Evolutionary conservation across 2,329 filamentous ascomycete species (phyloP), one percentile per base, ranked within the genome.

Genomic region (Aspergillus tubingensis): DNA sequence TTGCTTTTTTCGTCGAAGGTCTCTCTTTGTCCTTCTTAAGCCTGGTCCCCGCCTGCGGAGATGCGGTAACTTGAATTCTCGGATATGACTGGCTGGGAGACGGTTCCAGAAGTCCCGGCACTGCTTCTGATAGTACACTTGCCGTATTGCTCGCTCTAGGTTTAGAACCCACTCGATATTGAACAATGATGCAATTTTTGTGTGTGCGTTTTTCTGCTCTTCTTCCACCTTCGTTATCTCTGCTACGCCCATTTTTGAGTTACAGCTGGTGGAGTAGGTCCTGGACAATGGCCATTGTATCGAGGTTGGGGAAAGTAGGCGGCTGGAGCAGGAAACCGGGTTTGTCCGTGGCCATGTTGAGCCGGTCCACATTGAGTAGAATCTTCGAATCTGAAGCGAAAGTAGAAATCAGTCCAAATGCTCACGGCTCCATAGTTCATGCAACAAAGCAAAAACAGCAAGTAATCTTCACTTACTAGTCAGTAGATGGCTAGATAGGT

Each of bases 211-310:
- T 39, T 30, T 23, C 25, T n/a, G 43, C 39, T 19, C 25, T 19
- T 52, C 52, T 47, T 32, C 23, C 23, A 27, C 47, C 23, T 49
- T 17, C 25, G 23, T 25, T 49, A 30, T 49, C 19, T n/a, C 15
- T 13, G 2, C 13, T 5, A 25, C 47, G 11, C 47, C 25, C 25
- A 32, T 32, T 30, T 49, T 49, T 49, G 47, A 56, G 55, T 48
- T 50, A 48, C 32, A 27, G 6, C 3, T 25, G 58, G 62, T 65
- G 63, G 63, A 65, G 57, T 49, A 30, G n/a, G 51, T 61, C 51
- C 21, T 43, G 15, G 52, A 55, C 47, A 54, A 48, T 38, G 51
- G 27, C 5, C 15, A 30, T 39, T 49, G 44, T 25, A 30, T 43
- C 50, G 50, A 47, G 36, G 25, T 38, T 13, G 30, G 25, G 15